Base-by-base conservation (phyloP, 192 early-diverging fungal genomes). In the Hyaloraphidium curvatum region DNA sequence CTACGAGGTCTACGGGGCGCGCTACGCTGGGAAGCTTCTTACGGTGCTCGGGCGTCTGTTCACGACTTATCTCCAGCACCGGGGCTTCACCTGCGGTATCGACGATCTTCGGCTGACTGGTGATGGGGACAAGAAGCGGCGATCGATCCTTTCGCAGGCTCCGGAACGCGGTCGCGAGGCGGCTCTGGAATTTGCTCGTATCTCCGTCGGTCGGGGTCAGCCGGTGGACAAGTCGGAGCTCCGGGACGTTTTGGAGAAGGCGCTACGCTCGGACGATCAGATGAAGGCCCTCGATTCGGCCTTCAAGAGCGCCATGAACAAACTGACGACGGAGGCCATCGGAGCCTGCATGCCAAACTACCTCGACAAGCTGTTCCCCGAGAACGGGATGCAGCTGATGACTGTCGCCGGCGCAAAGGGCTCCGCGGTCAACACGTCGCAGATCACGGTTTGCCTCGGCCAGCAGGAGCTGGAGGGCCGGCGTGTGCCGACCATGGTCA, bases 331-430 rank as follows among this genome's bases (percentile, higher is more conserved):
- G 26, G 59, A 67, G 16, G 83, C 89, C 55, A 87, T 88, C 33
- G 69, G 75, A 7, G 69, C 70, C 3, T 83, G 82, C 62, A 69
- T 91, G 19, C 88, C 88, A 5, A 75, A 77, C 31, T 21, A 39
- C 16, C 28, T 52, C 51, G 57, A 75, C 31, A 80, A 78, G 51
- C 63, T 71, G 29, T 99, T 99, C 80, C 96, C 96, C 23, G 62
- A 77, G 53, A 99, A 99, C 68, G 88, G 91, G 69, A 95, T 99
- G 91, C 88, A 92, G 71, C 77, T 90, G 62, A 99, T 99, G 96
- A 93, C 87, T 1, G 80, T 89, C 31, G 91, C 91, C 40, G 96
- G 96, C 58, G 93, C 96, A 59, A 99, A 99, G 67, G 96, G 96
- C 37, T 86, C 81, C 17, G 80, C 78, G 53, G 84, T 97, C 54